Conservation (phyloP, 23 red algal genomes). For the Gracilaria vermiculophylla region DNA sequence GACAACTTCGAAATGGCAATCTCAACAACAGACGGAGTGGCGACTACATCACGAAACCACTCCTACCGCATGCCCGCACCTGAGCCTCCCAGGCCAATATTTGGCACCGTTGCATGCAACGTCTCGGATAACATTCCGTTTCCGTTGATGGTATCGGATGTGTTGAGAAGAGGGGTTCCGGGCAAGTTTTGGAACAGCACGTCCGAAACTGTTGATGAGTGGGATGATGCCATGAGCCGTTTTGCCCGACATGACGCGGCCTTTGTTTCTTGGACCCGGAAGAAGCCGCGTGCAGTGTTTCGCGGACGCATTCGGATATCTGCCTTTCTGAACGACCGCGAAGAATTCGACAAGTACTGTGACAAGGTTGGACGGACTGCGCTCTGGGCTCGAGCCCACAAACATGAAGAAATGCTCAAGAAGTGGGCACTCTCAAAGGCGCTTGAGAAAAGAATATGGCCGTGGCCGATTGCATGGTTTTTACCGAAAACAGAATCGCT, state of each 20-base stretch:
- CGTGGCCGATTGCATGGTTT: conserved; percentile 16
- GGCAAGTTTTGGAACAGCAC: conserved; percentile 2
- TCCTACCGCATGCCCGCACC: conserved; percentile 42
- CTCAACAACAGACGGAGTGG: conserved; percentile 38
- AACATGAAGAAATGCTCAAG: not conserved
- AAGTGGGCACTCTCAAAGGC: not conserved
- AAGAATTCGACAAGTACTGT: conserved; percentile 6
- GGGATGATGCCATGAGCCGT: conserved; percentile 51
- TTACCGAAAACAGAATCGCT: conserved; percentile 1
- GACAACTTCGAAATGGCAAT: conserved; percentile 63
- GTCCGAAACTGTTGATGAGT: conserved; percentile 17
- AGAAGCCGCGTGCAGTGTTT: conserved; percentile 43
- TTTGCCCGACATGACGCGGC: not conserved
- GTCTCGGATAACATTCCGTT: conserved; percentile 60
- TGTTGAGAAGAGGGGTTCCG: conserved; percentile 49
- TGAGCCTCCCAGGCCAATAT: not conserved
- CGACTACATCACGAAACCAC: conserved; percentile 28
- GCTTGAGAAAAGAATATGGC: conserved; percentile 17
- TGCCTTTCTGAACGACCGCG: not conserved
- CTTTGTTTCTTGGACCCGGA: conserved; percentile 14
- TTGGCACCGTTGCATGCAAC: conserved; percentile 44
- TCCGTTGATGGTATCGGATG: conserved; percentile 52
- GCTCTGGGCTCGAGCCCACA: conserved; percentile 19
- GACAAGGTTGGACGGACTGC: conserved; percentile 33
- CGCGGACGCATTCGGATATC: conserved; percentile 41